phyloP scores from a whole-genome alignment of 495 filamentous ascomycete species.

The Penicillium paxilli region DNA sequence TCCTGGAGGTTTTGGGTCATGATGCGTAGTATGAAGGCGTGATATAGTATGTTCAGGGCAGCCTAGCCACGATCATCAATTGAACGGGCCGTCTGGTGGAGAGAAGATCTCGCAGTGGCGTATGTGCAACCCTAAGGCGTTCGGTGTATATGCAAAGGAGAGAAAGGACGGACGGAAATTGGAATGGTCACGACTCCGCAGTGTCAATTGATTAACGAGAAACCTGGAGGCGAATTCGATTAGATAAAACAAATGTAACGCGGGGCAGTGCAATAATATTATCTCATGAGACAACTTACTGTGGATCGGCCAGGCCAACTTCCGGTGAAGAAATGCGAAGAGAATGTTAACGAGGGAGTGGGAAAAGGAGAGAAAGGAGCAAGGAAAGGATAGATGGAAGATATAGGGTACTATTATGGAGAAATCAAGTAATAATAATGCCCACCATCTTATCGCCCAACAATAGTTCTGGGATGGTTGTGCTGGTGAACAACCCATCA shows the following conservation, averaged over 20 bases:
- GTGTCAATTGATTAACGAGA: not conserved
- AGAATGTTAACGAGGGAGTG: not conserved
- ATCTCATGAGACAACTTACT: constrained; percentile 19
- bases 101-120: not conserved
- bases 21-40: constrained; percentile 1
- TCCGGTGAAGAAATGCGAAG: not conserved
- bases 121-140: not conserved
- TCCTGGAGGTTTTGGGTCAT: constrained; percentile 28
- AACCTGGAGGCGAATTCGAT: constrained; percentile 3
- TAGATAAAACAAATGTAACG: constrained; percentile 22
- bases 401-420: not conserved
- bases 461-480: not conserved
- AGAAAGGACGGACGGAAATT: not conserved
- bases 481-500: not conserved
- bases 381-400: not conserved
- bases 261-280: constrained; percentile 19
- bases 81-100: not conserved
- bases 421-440: constrained; percentile 16
- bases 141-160: not conserved
- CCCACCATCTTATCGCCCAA: constrained; percentile 24
- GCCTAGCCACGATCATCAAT: constrained; percentile 4
- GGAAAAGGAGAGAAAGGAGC: constrained; percentile 1
- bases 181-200: not conserved
- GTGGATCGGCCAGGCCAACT: constrained; percentile 16
- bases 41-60: constrained; percentile 1